Evolutionary conservation across 2,329 filamentous ascomycete genomes (phyloP), one percentile per base, ranked within the genome.

Genomic region (Cephalotrichum gorgonifer): DNA sequence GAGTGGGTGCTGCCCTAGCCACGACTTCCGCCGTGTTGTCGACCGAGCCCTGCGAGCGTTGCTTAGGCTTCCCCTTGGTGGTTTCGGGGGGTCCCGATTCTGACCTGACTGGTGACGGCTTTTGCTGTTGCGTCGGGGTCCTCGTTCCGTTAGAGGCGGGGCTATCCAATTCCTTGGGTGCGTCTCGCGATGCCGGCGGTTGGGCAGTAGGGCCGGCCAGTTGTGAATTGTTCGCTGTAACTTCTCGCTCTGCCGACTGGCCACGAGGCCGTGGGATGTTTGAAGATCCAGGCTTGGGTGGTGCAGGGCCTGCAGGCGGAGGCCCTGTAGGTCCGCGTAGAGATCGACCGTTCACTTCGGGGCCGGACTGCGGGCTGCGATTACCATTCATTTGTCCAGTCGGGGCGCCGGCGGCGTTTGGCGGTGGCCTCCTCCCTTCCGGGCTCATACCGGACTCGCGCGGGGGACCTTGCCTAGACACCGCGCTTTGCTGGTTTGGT

Each of bases 11-110:
- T 51, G 62, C 68, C 58, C 70, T 71, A 30, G 78, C 61, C 1
- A 67, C 63, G 57, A 70, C 70, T 54, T 88, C 84, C 25, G 76
- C 75, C 2, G 75, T 76, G 57, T 78, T 86, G 54, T 93, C 87
- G 12, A 86, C 69, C 0, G 85, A 85, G 26, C 75, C 75, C 59
- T 84, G 82, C 31, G 75, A 72, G 17, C 79, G 74, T 38, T 41
- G 48, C 43, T 50, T 50, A 8, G 48, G 43, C 30, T 44, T 43
- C 9, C 28, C 73, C 72, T 54, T 78, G 76, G 23, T 23, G 56
- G 55, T 51, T 65, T 76, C n/a, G 56, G 48, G 15, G 5, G 26
- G 15, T 6, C 22, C 41, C 78, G 75, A 11, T n/a, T 47, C 42
- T 14, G 41, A 28, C 12, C 47, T 27, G 6, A 20, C 22, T 15